Conservation (phyloP, 2,329 filamentous ascomycete genomes). For the Penicillium psychrosexuale region DNA sequence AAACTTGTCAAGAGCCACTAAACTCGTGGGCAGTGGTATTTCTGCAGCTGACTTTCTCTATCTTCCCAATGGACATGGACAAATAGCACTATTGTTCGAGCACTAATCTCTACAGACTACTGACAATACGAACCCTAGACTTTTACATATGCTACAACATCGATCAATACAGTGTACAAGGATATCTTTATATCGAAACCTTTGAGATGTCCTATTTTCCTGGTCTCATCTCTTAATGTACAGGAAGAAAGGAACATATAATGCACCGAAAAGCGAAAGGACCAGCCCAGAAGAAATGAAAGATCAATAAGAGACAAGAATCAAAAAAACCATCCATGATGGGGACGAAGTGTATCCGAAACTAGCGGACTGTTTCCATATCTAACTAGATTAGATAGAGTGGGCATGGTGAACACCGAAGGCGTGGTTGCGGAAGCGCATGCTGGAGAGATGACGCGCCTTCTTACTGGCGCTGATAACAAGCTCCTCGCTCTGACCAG, state of each 20-base stretch:
- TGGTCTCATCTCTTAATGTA: slow-evolving; percentile 16
- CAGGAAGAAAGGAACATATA: slow-evolving; percentile 15
- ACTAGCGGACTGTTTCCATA: slow-evolving; percentile 18
- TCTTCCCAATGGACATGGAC: not conserved
- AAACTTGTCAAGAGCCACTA: no score
- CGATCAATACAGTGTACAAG: not conserved
- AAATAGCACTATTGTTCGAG: not conserved
- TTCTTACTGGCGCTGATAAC: slow-evolving; percentile 23
- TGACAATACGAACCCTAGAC: not conserved
- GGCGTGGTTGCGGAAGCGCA: slow-evolving; percentile 30
- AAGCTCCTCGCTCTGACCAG: slow-evolving; percentile 34
- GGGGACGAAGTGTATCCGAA: slow-evolving; percentile 1
- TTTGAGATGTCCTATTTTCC: slow-evolving; percentile 6
- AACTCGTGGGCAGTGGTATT: not conserved
- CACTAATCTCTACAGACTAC: not conserved
- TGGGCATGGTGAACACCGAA: slow-evolving; percentile 19
- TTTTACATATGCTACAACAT: not conserved
- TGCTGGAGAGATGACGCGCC: slow-evolving; percentile 26
- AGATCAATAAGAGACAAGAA: not conserved
- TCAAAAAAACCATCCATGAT: not conserved
- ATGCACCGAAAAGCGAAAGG: slow-evolving; percentile 7
- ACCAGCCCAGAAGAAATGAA: slow-evolving; percentile 7
- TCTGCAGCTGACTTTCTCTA: not conserved
- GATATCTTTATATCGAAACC: not conserved
- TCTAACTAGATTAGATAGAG: slow-evolving; percentile 15